Evolutionary conservation across 768 basidiomycete species (phyloP).

Genomic region (Boletus subparvulus): DNA sequence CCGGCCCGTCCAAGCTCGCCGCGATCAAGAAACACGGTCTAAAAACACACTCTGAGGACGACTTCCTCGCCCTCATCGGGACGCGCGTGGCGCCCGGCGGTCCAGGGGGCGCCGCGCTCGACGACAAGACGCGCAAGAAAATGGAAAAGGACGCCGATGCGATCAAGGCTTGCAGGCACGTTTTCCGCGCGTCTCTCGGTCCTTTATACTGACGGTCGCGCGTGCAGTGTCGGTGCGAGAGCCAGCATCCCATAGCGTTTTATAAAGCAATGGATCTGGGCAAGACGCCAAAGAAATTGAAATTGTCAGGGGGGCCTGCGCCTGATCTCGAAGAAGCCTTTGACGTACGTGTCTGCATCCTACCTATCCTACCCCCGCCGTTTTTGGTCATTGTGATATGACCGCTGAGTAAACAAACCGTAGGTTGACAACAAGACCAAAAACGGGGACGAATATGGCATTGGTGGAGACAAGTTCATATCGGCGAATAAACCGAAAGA

Average conservation of each 20-base stretch:
- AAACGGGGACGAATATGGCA: slow-evolving; percentile 35
- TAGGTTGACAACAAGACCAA: slow-evolving; percentile 50
- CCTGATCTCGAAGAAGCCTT: slow-evolving; percentile 77
- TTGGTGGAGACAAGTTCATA: slow-evolving; percentile 59
- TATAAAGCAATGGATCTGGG: too few relatives aligned
- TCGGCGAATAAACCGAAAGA: slow-evolving; percentile 48
- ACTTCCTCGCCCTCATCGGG: slow-evolving; percentile 79
- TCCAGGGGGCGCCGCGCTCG: slow-evolving; percentile 43
- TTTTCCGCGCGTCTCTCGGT: too few relatives aligned
- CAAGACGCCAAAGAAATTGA: too few relatives aligned
- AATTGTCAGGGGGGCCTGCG: slow-evolving; percentile 24
- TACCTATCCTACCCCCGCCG: too few relatives aligned
- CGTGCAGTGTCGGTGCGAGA: too few relatives aligned
- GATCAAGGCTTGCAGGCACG: slow-evolving; percentile 44
- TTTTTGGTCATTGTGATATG: neutral
- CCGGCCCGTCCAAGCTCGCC: slow-evolving; percentile 85
- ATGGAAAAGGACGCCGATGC: slow-evolving; percentile 77
- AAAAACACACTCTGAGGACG: slow-evolving; percentile 80
- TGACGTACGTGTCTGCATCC: slow-evolving; percentile 28
- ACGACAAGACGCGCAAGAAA: slow-evolving; percentile 81
- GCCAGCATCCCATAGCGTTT: too few relatives aligned
- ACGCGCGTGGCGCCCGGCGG: slow-evolving; percentile 54
- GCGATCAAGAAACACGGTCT: slow-evolving; percentile 81
- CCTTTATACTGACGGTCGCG: too few relatives aligned
- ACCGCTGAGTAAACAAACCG: neutral